Evolutionary conservation across 2,329 filamentous ascomycete genomes (phyloP), one percentile per base, ranked within the genome.

Genomic region (Calonectria crousiana): DNA sequence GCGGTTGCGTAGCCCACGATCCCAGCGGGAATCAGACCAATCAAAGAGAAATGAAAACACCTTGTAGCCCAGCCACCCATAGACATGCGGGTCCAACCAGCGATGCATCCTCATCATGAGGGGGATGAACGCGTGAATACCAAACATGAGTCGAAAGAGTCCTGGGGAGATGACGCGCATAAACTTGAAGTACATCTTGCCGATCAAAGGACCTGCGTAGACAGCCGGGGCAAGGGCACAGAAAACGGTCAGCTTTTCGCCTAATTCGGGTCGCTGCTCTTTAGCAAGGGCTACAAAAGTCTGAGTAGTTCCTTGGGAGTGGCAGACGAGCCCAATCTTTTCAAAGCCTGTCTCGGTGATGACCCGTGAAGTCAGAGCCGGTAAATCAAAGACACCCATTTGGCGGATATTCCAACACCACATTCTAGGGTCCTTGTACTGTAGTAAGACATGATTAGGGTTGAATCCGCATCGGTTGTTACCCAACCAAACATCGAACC

Each of bases 401-500:
- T 98, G 95, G 0, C 95, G 92, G 70, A 98, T 97, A 78, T 98
- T 98, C 96, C 96, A 98, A 51, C 93, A 92, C 96, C 96, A 98
- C 95, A 98, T 97, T 36, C 95, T 91, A 1, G 96, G 96, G 81
- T 98, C 96, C 4, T 87, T 87, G 77, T 94, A 92, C 2, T 91
- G 85, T 49, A 98, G 89, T 28, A 93, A 85, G 3, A 89, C 90
- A 82, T 98, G 96, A 76, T 92, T 90, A 0, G 96, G 96, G 0
- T 90, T 87, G 84, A 97, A 95, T 1, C 96, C 96, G 81, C 95
- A 98, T 26, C 96, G 91, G 82, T 98, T 98, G 85, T 98, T 98
- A 6, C 96, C 96, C 20, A 98, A 89, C 96, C 96, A 98, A 49
- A 98, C 95, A 83, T 98, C 96, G 84, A 95, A 98, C 1, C 96